Base-by-base conservation (phyloP, 371 early-diverging fungal species). In the Mucor saturninus region DNA sequence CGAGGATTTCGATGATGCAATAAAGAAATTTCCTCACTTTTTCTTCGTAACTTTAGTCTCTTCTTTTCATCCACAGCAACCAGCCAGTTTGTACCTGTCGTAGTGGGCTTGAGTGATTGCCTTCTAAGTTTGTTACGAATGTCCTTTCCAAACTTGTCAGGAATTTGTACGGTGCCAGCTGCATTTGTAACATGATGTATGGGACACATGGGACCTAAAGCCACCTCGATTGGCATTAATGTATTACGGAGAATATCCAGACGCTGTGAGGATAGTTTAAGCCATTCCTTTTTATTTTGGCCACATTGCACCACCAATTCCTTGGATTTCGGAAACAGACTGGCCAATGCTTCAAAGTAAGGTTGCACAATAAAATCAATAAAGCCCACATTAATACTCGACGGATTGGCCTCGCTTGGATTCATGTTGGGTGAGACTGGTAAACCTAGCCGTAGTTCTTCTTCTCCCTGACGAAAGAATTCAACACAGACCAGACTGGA, bases 371-470 rank as follows among this genome's bases (percentile, higher is more conserved):
- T 88, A 57, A 89, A 89, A 55, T 93, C 92, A 28, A 87, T 90
- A 74, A 96, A 96, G 11, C 90, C 89, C 0, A 95, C 66, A 28
- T 87, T 88, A 52, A 93, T 88, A 46, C 86, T 86, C 13, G 84
- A 84, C 50, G 92, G 92, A 49, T 87, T 87, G 21, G 88, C 81
- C 29, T 84, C 71, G 8, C 79, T 69, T 6, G 90, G 86, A 62
- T 94, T 92, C 93, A 94, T 94, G 69, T 89, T 91, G 3, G 93
- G 93, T 1, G 94, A 92, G 4, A 95, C 74, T 0, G 91, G 91
- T 10, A 95, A 67, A 15, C 82, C 80, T 32, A 86, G 76, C 2
- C 68, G 49, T 66, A 84, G 84, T 69, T 96, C 97, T 38, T 80
- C 61, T 40, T 95, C 93, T n/a, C 94, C 95, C 68, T 96, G 97